Evolutionary conservation across 2,329 filamentous ascomycete genomes (phyloP).

Genomic region (Thelonectria olida): DNA sequence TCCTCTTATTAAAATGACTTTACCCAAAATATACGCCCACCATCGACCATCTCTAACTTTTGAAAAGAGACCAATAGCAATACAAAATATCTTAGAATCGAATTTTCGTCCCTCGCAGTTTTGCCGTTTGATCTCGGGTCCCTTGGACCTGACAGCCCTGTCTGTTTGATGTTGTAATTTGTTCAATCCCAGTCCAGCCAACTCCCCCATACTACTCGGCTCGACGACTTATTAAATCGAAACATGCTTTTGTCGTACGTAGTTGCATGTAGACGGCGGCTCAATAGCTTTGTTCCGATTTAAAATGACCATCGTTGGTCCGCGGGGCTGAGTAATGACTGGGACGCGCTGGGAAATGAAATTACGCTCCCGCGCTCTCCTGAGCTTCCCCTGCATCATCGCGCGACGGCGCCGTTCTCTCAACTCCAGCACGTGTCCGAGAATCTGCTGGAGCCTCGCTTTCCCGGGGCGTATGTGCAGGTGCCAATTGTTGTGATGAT

Average conservation of each 20-base stretch:
- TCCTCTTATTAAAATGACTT: background rate
- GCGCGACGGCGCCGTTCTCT: conserved; percentile 24
- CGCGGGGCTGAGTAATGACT: conserved; percentile 33
- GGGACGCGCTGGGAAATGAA: conserved; percentile 22
- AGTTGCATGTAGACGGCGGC: background rate
- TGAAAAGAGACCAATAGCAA: background rate
- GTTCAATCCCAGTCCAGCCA: too few relatives aligned
- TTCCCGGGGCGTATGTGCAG: conserved; percentile 23
- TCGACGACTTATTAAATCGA: too few relatives aligned
- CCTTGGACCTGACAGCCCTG: too few relatives aligned
- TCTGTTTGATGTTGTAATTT: too few relatives aligned
- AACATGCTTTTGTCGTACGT: too few relatives aligned
- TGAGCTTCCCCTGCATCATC: conserved; percentile 30
- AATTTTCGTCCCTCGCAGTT: too few relatives aligned
- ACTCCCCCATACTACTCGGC: too few relatives aligned
- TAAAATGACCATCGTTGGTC: conserved; percentile 6
- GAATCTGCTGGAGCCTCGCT: conserved; percentile 29
- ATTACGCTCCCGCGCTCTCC: conserved; percentile 27
- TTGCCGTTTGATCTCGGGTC: too few relatives aligned
- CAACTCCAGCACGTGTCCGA: conserved; percentile 18
- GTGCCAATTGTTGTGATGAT: conserved; percentile 21
- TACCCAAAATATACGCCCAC: background rate
- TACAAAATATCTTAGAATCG: too few relatives aligned
- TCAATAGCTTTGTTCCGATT: background rate
- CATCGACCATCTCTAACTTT: background rate